Evolutionary conservation across 1,139 yeast genomes (phyloP), one percentile per base, ranked within the genome.

Genomic region (Debaryomyces psychrophilus): DNA sequence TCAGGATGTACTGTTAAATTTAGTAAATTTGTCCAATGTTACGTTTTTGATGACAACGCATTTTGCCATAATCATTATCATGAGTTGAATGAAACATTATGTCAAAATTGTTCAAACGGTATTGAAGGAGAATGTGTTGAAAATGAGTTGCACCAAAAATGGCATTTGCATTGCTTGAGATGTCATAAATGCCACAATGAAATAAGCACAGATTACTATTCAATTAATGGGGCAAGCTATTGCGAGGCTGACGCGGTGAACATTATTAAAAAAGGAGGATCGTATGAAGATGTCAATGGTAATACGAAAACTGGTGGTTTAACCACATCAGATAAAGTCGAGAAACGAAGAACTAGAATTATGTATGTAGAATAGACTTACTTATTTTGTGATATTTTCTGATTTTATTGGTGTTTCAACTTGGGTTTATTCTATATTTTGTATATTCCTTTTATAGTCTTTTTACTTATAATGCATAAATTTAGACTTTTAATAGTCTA

Each of bases 111-210:
- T 65, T 71, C 77, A 8, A 59, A 59, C 4, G 96, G 96, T 15
- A 89, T 93, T 45, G 97, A 93, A 65, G 99, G 99, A 11, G 83
- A 82, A 60, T 93, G 98, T 64, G 75, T 92, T 44, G 96, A 89
- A 60, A 87, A 83, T 57, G 92, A 85, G 59, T 64, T 80, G 39
- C 63, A 67, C 41, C 88, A 84, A 58, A 77, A 85, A 51, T 87
- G 86, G 75, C 95, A 87, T 61, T 66, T 77, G 22, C 64, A 73
- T 35, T 87, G 95, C 62, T 71, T 87, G 55, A 73, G 64, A 44
- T 87, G 93, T 65, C 62, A 67, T 43, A 65, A 70, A 39, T 86
- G 95, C 64, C 61, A 65, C 18, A 52, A 57, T 5, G 56, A 59
- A 8, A 85, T 86, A 44, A 62, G 62, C 5, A 68, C 66, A 22